Evolutionary conservation across 108 stramenopile genomes (phyloP).

Genomic region (Fistulifera pelliculosa): DNA sequence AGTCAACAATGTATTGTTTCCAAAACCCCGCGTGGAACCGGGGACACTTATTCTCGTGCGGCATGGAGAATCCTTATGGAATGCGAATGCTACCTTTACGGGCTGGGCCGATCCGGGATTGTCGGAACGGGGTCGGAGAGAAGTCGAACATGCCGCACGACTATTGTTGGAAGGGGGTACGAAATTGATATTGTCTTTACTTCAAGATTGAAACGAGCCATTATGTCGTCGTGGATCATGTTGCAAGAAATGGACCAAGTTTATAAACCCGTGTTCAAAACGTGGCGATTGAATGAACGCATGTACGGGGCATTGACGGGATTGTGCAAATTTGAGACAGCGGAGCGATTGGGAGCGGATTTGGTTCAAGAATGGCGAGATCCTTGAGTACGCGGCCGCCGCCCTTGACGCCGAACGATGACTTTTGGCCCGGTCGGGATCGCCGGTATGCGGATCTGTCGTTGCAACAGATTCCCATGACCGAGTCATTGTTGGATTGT

Average conservation of each 20-base stretch:
- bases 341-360: conserved; percentile 68
- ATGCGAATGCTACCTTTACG: conserved; percentile 79
- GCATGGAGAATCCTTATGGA: conserved; percentile 70
- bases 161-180: conserved; percentile 78
- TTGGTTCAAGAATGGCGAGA: conserved; percentile 78
- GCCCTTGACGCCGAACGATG: conserved; percentile 46
- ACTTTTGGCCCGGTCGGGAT: conserved; percentile 83
- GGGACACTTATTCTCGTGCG: conserved; percentile 80
- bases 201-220: conserved; percentile 83
- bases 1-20: background rate
- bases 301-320: conserved; percentile 90
- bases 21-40: conserved; percentile 24
- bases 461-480: conserved; percentile 72
- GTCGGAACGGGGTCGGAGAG: conserved; percentile 48
- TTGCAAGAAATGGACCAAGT: conserved; percentile 81
- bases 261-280: conserved; percentile 85
- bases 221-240: conserved; percentile 82
- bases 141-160: conserved; percentile 50
- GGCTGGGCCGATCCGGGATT: conserved; percentile 77
- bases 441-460: conserved; percentile 75
- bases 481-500: conserved; percentile 83
- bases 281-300: conserved; percentile 92
- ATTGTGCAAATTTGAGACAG: conserved; percentile 75
- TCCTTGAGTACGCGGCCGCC: conserved; percentile 58
- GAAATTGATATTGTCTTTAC: conserved; percentile 89